These are phyloP conservation scores for Cyclaneusma minus DNA, from an alignment of 2,329 filamentous ascomycete genomes.

Conservation along the genomic window DNA sequence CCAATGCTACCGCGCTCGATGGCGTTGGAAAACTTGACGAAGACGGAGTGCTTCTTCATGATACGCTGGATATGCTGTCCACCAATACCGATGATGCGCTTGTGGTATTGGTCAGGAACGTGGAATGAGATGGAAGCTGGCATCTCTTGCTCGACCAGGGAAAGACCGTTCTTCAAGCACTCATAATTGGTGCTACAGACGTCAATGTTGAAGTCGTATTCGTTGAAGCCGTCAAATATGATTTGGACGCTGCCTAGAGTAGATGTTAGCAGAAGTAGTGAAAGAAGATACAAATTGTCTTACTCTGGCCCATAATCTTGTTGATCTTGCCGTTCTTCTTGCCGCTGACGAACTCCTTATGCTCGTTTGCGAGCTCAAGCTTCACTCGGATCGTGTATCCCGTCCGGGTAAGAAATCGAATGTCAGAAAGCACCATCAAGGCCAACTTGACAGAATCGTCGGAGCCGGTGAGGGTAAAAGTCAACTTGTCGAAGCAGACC, in stretches of 20 bases:
- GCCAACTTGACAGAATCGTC: conserved; percentile 93
- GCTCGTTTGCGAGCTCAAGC: conserved; percentile 96
- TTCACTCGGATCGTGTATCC: conserved; percentile 94
- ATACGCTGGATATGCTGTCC: conserved; percentile 98
- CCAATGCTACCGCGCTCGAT: conserved; percentile 90
- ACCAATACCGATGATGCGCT: conserved; percentile 96
- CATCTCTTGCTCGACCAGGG: conserved; percentile 96
- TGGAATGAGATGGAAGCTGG: conserved; percentile 98
- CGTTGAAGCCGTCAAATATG: conserved; percentile 97
- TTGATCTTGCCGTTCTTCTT: conserved; percentile 99
- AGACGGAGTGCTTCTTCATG: conserved; percentile 99
- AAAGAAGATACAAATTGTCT: conserved; percentile 10
- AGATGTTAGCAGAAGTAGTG: conserved; percentile 5
- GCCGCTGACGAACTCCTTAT: conserved; percentile 98
- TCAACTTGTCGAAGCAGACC: conserved; percentile 84
- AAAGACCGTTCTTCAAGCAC: conserved; percentile 81
- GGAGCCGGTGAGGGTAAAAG: conserved; percentile 86
- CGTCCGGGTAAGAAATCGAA: conserved; percentile 73
- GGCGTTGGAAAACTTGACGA: conserved; percentile 98
- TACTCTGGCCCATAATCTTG: conserved; percentile 98
- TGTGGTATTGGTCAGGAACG: conserved; percentile 97
- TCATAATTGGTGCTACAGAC: conserved; percentile 87
- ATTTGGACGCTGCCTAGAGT: conserved; percentile 84
- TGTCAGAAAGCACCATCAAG: conserved; percentile 84
- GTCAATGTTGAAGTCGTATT: conserved; percentile 99